These are phyloP conservation scores for Uronychia setigera DNA, from an alignment of 73 alveolate species.

Conservation along the genomic window DNA sequence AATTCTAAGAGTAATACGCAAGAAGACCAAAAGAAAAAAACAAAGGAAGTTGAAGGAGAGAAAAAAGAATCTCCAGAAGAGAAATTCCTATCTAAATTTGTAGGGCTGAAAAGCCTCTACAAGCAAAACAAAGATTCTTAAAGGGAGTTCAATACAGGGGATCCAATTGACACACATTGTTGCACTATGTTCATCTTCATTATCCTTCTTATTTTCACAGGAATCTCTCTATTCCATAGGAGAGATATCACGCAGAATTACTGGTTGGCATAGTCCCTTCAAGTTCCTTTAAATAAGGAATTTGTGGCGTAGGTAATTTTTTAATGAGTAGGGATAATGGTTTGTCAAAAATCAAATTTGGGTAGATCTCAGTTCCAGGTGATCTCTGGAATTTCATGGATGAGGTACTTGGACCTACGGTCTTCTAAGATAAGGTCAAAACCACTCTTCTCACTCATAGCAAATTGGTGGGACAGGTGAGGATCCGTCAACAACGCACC, in stretches of 20 bases:
- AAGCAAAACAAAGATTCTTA: not conserved
- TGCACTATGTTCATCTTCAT: not conserved
- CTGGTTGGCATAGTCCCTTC: not conserved
- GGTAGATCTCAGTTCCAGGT: not conserved
- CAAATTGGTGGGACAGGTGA: not conserved
- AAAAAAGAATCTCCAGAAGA: conserved; percentile 6
- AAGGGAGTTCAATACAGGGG: not conserved
- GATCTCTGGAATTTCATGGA: not conserved
- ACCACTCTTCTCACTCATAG: not conserved
- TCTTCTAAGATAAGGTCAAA: not conserved
- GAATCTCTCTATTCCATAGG: not conserved
- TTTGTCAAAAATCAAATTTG: not conserved
- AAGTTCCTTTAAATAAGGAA: not conserved
- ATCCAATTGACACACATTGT: not conserved
- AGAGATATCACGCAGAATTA: not conserved
- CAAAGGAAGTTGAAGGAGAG: not conserved
- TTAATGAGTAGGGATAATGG: not conserved
- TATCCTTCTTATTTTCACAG: not conserved
- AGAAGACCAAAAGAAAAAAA: not conserved
- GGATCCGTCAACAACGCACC: not conserved
- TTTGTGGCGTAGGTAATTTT: not conserved
- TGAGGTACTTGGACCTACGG: not conserved
- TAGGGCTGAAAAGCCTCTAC: not conserved
- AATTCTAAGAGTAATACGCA: not conserved
- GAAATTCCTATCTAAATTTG: conserved; percentile 11